Evolutionary conservation across 768 basidiomycete genomes (phyloP).

Genomic region (Mycena haematopus): DNA sequence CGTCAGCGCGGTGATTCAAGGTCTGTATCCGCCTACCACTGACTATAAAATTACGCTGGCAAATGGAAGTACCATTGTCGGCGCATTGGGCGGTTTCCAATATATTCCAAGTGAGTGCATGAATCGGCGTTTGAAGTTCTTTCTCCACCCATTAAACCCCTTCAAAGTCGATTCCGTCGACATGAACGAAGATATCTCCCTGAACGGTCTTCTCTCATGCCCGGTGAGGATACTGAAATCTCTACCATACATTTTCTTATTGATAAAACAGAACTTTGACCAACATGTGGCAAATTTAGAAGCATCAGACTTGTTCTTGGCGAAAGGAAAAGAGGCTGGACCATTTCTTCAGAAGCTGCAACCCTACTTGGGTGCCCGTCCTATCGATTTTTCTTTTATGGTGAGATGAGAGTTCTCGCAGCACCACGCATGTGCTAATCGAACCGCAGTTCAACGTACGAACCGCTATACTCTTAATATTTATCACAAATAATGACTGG

Average conservation of each 20-base stretch:
- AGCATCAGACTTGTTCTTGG: conserved; percentile 43
- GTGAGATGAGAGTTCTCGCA: conserved; percentile 33
- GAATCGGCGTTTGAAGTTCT: background rate
- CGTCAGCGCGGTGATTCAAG: conserved; percentile 58
- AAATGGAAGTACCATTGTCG: conserved; percentile 51
- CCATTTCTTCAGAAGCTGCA: conserved; percentile 46
- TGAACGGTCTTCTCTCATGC: conserved; percentile 56
- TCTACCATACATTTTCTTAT: background rate
- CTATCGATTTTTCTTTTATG: conserved; percentile 47
- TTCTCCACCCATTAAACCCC: conserved; percentile 22
- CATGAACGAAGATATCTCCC: conserved; percentile 48
- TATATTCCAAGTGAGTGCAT: conserved; percentile 22
- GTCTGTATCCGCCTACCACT: conserved; percentile 53
- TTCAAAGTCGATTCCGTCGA: conserved; percentile 50
- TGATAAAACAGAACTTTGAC: conserved; percentile 40
- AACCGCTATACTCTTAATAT: background rate
- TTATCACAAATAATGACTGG: background rate
- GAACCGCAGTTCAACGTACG: conserved; percentile 53
- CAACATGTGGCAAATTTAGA: conserved; percentile 48
- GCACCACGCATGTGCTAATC: background rate
- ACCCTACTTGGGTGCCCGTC: conserved; percentile 48
- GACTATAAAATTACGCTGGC: conserved; percentile 52
- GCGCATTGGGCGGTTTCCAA: conserved; percentile 59
- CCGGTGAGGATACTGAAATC: conserved; percentile 39
- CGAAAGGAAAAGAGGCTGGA: conserved; percentile 42